These are phyloP conservation scores for Trametes pubescens DNA, from an alignment of 1,284 basidiomycete genomes.

Conservation along the genomic window DNA sequence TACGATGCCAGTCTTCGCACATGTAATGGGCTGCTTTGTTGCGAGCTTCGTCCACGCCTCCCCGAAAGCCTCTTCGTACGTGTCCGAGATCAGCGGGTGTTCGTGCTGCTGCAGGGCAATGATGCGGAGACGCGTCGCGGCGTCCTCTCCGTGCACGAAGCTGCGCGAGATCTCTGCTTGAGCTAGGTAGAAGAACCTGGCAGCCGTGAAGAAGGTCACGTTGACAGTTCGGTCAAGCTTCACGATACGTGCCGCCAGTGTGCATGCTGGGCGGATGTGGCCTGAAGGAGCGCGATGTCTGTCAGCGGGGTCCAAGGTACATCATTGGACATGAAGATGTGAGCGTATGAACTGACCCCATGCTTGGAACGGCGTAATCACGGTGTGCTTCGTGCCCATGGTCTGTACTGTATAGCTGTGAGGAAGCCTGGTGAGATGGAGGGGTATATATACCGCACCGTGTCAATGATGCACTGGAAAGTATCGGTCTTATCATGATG, in stretches of 20 bases:
- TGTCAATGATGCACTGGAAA: too few species aligned
- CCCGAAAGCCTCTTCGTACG: constrained; percentile 11
- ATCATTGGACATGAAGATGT: too few species aligned
- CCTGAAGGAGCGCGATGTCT: too few species aligned
- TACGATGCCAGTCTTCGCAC: constrained; percentile 5
- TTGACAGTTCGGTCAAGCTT: constrained; percentile 1
- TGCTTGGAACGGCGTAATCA: too few species aligned
- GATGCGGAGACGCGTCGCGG: neutral
- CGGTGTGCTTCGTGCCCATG: too few species aligned
- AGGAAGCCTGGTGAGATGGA: too few species aligned
- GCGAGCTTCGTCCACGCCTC: constrained; percentile 10
- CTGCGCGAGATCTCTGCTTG: constrained; percentile 11
- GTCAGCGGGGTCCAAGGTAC: too few species aligned
- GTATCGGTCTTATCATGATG: too few species aligned
- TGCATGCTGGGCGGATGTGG: constrained; percentile 15
- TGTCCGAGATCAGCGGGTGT: constrained; percentile 2
- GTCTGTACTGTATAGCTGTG: too few species aligned
- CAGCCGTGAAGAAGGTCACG: constrained; percentile 10
- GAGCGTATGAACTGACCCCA: too few species aligned
- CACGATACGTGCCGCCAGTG: constrained; percentile 13
- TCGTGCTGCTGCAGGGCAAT: constrained; percentile 11
- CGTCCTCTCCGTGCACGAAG: constrained; percentile 9
- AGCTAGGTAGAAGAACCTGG: neutral
- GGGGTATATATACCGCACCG: too few species aligned
- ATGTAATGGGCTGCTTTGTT: constrained; percentile 11